These are phyloP conservation scores for Opeltia flavorubescens DNA, from an alignment of 495 filamentous ascomycete species.

Conservation along the genomic window DNA sequence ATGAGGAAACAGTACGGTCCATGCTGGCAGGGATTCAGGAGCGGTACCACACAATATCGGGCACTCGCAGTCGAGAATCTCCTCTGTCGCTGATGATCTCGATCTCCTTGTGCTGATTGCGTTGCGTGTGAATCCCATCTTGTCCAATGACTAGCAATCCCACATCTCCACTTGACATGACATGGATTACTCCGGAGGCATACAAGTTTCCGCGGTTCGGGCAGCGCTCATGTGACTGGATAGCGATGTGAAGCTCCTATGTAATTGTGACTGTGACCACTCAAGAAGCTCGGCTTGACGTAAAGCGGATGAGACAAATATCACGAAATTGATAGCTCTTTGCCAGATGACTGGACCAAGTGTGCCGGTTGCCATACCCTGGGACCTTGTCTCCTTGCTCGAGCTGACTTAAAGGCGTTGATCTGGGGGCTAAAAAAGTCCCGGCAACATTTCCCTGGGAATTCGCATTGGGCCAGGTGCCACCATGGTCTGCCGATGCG, in stretches of 20 bases:
- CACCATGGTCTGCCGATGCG: not conserved
- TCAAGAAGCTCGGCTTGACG: not conserved
- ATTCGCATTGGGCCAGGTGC: not conserved
- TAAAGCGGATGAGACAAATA: not conserved
- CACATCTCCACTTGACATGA: not conserved
- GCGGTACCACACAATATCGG: not conserved
- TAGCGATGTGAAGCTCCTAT: not conserved
- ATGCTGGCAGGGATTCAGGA: not conserved
- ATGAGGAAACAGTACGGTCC: not conserved
- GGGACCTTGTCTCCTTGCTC: not conserved
- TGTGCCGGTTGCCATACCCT: not conserved
- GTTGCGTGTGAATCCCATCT: not conserved
- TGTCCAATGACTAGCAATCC: not conserved
- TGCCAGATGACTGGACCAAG: conserved; percentile 3
- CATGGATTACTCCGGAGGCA: not conserved
- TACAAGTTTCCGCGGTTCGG: not conserved
- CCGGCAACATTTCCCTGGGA: not conserved
- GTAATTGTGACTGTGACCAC: not conserved
- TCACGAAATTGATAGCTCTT: conserved; percentile 1
- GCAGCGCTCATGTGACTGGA: not conserved
- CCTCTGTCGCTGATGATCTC: not conserved
- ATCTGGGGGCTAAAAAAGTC: not conserved
- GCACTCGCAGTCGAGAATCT: not conserved
- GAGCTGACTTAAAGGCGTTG: not conserved
- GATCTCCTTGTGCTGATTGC: not conserved